Base-by-base conservation (phyloP, 257 asterid species). In the Penstemon barbatus region DNA sequence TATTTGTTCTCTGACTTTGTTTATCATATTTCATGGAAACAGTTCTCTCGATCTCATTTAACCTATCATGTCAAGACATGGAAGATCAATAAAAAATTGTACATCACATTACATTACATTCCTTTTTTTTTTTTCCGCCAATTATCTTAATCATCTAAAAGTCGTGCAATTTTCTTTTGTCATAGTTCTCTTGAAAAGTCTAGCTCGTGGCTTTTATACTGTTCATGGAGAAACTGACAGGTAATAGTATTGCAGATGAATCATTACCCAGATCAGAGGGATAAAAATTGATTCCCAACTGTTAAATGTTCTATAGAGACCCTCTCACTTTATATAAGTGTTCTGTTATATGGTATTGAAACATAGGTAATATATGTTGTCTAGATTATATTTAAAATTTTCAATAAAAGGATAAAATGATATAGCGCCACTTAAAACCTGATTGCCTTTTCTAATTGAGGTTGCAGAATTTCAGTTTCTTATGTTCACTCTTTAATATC, bases 151-250 rank as follows among this genome's bases (percentile, higher is more conserved):
- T 73, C 13, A 42, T 71, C 41, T 4, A 19, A 54, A 8, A 37
- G 4, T 66, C 59, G 7, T 43, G 56, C 40, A 15, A 43, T 65
- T 8, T 45, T 18, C 19, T 8, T 43, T 62, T 4, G 8, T 11
- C 37, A 15, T 50, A 33, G 10, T 55, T 37, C 15, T 52, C 41
- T 10, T 36, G 19, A 52, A 42, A 11, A 46, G 41, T 5, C 19
- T 62, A n/a, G 61, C 13, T 46, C 8, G 37, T 48, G 55, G 42
- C 40, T 10, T 49, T 42, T 51, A 50, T 37, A 18, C 15, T 15
- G 10, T 63, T 57, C 11, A 57, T 38, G 66, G 65, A 71, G 18
- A 40, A 58, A 45, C 80, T 65, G 51, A 51, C 44, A 39, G 44
- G 69, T 66, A 5, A 3, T 25, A 43, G 5, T 50, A n/a, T 42